Conservation (phyloP, 2,329 filamentous ascomycete genomes). For the Paecilomyces variotii region DNA sequence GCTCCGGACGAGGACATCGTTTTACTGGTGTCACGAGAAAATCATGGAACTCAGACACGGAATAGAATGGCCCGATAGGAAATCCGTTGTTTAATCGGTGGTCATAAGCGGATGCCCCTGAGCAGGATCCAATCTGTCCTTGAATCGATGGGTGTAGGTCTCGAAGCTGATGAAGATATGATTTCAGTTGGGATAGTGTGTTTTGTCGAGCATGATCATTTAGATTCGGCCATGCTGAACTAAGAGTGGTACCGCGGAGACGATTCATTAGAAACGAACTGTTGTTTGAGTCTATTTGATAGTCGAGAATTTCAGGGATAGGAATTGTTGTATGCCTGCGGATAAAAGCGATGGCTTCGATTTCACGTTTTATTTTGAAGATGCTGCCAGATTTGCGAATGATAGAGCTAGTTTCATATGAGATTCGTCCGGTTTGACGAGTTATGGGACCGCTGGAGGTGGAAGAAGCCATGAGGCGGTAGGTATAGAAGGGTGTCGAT, state of each 20-base stretch:
- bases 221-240: conserved; percentile 1
- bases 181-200: not conserved
- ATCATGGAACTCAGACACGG: not conserved
- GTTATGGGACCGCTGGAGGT: not conserved
- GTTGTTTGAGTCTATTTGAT: not conserved
- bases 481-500: not conserved
- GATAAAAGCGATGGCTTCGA: not conserved
- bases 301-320: conserved; percentile 1
- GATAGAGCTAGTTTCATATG: conserved; percentile 1
- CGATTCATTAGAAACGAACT: conserved; percentile 1
- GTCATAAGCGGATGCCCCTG: not conserved
- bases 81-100: conserved; percentile 1
- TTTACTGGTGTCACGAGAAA: too few relatives aligned
- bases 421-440: not conserved
- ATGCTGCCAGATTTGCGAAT: not conserved
- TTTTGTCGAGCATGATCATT: conserved; percentile 1
- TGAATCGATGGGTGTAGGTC: conserved; percentile 1
- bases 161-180: conserved; percentile 1
- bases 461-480: not conserved
- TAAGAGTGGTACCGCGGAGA: not conserved
- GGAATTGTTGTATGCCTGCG: not conserved
- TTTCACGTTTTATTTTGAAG: conserved; percentile 1
- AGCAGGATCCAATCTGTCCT: conserved; percentile 1
- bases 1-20: too few relatives aligned
- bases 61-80: not conserved